Conservation (phyloP, 176 grass and related monocot genomes). For the Carex cristatella region DNA sequence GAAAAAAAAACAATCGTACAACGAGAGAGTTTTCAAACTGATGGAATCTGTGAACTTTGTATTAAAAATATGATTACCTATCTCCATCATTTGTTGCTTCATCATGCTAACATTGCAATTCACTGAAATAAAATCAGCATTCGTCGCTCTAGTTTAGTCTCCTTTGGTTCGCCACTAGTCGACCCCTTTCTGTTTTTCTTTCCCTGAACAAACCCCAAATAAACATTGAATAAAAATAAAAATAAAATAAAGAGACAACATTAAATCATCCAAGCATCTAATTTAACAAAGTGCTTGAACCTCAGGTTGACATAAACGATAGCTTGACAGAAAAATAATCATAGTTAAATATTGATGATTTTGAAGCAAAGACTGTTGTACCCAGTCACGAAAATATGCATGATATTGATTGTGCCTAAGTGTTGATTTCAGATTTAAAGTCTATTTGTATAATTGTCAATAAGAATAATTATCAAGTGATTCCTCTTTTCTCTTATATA, state of each 20-base stretch:
- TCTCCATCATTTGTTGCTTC: conserved; percentile 99
- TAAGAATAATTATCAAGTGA: no score
- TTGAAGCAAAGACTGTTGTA: neutral
- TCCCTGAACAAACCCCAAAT: conserved; percentile 28
- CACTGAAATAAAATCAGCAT: conserved; percentile 70
- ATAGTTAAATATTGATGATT: neutral
- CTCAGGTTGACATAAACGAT: neutral
- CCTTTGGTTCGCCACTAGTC: conserved; percentile 44
- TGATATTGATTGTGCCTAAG: no score
- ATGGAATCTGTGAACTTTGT: neutral
- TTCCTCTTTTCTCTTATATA: no score
- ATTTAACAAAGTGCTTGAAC: neutral
- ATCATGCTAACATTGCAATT: conserved; percentile 94
- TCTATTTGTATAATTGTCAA: no score
- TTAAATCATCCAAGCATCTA: neutral
- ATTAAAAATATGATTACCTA: conserved; percentile 44
- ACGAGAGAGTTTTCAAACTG: neutral
- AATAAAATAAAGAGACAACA: neutral
- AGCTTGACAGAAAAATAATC: neutral
- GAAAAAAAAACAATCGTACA: neutral
- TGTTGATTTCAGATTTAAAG: no score
- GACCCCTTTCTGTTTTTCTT: conserved; percentile 25
- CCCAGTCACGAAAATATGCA: no score
- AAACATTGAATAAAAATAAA: conserved; percentile 20
- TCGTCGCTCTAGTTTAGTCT: conserved; percentile 66